phyloP scores from a whole-genome alignment of 139 green algal genomes.

The Chlorella sp. region DNA sequence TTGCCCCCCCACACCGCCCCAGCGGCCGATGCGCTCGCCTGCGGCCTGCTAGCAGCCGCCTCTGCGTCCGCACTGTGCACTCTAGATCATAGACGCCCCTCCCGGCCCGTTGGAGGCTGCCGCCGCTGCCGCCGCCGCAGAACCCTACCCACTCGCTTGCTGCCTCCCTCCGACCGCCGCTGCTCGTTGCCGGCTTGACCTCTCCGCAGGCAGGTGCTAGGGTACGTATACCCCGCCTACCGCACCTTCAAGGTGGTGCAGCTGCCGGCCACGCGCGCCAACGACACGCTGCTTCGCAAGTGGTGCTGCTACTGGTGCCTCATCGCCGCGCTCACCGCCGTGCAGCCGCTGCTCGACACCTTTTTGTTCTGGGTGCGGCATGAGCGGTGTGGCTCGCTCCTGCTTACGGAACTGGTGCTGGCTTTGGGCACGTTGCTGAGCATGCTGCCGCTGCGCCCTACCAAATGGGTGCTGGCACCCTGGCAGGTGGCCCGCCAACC shows the following conservation, averaged over 20 bases:
- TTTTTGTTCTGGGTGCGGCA: constrained; percentile 57
- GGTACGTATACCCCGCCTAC: constrained; percentile 65
- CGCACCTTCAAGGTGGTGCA: constrained; percentile 62
- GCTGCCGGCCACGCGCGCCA: constrained; percentile 23
- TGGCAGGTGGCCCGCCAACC: too few species aligned
- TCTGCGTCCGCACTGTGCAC: background rate
- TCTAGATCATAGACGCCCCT: background rate
- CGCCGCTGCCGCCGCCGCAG: background rate
- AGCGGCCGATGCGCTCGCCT: background rate
- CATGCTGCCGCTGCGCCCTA: too few species aligned
- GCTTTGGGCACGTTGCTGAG: too few species aligned
- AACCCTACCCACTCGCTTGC: background rate
- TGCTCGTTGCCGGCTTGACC: too few species aligned
- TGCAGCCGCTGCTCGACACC: constrained; percentile 51
- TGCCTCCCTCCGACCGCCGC: background rate
- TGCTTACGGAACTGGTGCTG: too few species aligned
- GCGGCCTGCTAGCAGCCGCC: background rate
- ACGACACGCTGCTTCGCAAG: constrained; percentile 42
- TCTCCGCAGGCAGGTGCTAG: constrained; percentile 41
- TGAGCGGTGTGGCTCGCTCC: too few species aligned
- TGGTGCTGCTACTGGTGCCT: constrained; percentile 69
- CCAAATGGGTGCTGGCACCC: too few species aligned
- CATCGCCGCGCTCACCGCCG: constrained; percentile 19
- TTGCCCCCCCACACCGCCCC: background rate
- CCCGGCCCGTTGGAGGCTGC: background rate